Base-by-base conservation (phyloP, 306 rosid genomes). In the Rubus idaeus region DNA sequence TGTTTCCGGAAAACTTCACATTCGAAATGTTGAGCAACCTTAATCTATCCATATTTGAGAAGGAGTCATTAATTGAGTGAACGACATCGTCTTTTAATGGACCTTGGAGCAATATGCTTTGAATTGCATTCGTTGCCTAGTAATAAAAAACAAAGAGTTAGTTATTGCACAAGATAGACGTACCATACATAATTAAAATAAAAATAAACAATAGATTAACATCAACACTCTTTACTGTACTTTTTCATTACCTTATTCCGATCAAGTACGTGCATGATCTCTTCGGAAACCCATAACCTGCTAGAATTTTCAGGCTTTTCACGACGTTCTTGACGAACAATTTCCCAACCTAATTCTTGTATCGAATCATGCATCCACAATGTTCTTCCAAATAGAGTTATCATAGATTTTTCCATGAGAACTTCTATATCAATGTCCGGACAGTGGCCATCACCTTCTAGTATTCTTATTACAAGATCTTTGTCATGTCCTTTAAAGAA, bases 301-400 rank as follows among this genome's bases (percentile, higher is more conserved):
- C 18, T 1, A 81, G 41, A 45, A 71, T 42, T 45, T 45, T 11
- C 10, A 45, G 26, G 73, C 13, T 65, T 51, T 51, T 68, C 3
- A 0, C 45, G 79, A 5, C 46, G 50, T 10, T 77, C 49, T 45
- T 8, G 10, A 45, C 49, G 49, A 5, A 45, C 49, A 45, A 45
- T 5, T 7, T 45, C 49, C 49, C 49, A 7, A 45, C 49, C 49
- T 9, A 45, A 45, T 5, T 45, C 8, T 45, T 45, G 49, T 45
- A 45, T 7, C 49, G 10, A 45, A 9, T 76, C 79, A 66, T 76
- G 79, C 79, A 76, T 76, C 70, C 68, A 60, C 55, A 76, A 12
- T 58, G 65, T 52, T 5, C 53, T 69, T 18, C 68, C 73, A 20
- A 61, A 46, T 5, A 39, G 10, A 10, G 65, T 66, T 37, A 76